These are phyloP conservation scores for Acanthamoeba royreba DNA, from an alignment of 208 protist genomes.

Conservation along the genomic window DNA sequence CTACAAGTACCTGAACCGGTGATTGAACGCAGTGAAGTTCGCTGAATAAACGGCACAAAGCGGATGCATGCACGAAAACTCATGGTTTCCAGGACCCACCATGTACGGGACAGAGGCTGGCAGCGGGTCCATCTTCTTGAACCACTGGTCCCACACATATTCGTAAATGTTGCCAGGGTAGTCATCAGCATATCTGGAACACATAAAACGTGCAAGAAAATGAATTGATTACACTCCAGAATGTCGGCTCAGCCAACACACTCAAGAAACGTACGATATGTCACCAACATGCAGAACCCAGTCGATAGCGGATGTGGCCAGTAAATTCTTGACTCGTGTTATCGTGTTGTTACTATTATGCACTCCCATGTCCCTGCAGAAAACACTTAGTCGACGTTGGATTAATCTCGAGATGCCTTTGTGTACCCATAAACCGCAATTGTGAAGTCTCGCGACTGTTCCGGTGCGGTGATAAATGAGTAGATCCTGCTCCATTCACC, in stretches of 20 bases:
- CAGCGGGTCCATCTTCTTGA: background rate
- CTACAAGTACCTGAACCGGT: conserved; percentile 22
- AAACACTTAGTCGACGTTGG: no score
- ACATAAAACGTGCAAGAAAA: no score
- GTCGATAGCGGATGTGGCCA: background rate
- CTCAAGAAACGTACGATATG: conserved; percentile 21
- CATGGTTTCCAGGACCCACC: conserved; percentile 21
- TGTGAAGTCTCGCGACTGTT: background rate
- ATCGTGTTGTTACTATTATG: background rate
- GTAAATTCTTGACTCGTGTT: background rate
- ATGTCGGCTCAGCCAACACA: no score
- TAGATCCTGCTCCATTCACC: background rate
- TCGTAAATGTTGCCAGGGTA: background rate
- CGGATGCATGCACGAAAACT: background rate
- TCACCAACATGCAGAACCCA: conserved; percentile 30
- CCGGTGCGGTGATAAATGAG: background rate
- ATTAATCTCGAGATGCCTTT: background rate
- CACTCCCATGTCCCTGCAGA: conserved; percentile 9
- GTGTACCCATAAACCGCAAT: background rate
- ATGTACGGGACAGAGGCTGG: conserved; percentile 25
- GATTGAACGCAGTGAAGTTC: conserved; percentile 47
- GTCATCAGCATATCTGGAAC: conserved; percentile 49
- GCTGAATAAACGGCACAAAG: background rate
- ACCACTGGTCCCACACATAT: conserved; percentile 28
- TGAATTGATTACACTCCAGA: no score